phyloP scores from a whole-genome alignment of 2,329 filamentous ascomycete genomes.

The Ceratocystis albifundus region DNA sequence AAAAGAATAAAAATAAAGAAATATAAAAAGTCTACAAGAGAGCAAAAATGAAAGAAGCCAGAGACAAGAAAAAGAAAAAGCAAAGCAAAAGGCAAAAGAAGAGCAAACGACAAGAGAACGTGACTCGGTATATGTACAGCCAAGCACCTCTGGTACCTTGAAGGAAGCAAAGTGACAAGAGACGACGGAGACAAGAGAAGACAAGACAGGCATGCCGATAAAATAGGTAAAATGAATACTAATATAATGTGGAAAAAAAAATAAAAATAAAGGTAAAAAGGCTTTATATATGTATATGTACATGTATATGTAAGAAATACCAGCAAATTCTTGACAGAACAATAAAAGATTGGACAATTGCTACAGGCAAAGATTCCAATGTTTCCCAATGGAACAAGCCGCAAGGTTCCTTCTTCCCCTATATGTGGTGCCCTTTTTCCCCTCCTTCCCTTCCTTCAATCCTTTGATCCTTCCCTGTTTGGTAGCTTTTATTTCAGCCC shows the following conservation, averaged over 20 bases:
- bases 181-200: neutral
- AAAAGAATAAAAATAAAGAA: conserved; percentile 1
- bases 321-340: neutral
- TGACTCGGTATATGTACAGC: conserved; percentile 5
- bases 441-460: conserved; percentile 10
- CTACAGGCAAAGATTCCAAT: neutral
- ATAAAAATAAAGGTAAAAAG: too few species aligned
- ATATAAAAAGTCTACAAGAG: conserved; percentile 2
- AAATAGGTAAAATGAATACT: neutral
- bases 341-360: neutral
- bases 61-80: neutral
- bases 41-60: neutral
- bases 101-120: neutral
- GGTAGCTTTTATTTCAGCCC: too few species aligned
- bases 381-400: conserved; percentile 3
- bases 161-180: neutral
- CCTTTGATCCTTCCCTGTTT: too few species aligned
- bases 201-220: neutral
- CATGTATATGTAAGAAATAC: neutral
- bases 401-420: conserved; percentile 5
- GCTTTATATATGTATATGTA: too few species aligned
- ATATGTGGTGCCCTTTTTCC: neutral
- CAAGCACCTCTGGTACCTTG: neutral
- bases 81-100: neutral
- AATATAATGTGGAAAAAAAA: too few species aligned